phyloP scores from a whole-genome alignment of 2,329 filamentous ascomycete species.

The Alternaria triticina region DNA sequence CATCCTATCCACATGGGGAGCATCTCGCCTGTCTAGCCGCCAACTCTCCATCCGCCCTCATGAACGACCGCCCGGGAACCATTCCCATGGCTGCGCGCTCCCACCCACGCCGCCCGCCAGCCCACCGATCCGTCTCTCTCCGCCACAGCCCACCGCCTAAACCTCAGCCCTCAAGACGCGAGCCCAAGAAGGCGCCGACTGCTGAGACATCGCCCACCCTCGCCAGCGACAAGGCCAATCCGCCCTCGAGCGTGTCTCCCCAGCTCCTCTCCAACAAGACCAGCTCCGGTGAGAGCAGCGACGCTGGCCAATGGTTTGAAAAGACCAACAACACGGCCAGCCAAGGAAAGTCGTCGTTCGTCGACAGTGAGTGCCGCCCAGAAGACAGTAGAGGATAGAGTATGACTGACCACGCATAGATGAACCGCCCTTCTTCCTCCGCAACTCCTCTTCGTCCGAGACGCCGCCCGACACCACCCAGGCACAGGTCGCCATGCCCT shows the following conservation, averaged over 20 bases:
- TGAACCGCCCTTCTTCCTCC: constrained; percentile 54
- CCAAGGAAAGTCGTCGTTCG: constrained; percentile 46
- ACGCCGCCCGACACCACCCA: constrained; percentile 47
- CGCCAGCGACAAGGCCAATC: constrained; percentile 47
- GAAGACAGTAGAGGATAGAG: background rate
- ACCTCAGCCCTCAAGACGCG: background rate
- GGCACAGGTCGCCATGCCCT: constrained; percentile 29
- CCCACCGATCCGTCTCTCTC: constrained; percentile 56
- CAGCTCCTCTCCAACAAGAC: constrained; percentile 42
- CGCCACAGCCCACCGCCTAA: constrained; percentile 46
- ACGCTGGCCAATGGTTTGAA: constrained; percentile 60
- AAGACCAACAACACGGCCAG: constrained; percentile 57
- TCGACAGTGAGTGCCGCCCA: constrained; percentile 48
- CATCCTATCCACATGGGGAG: constrained; percentile 22
- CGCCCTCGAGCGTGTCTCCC: constrained; percentile 51
- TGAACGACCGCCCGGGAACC: constrained; percentile 32
- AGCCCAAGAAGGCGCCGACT: constrained; percentile 13
- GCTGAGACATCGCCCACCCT: constrained; percentile 32
- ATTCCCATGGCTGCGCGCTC: constrained; percentile 13
- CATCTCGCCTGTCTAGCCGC: constrained; percentile 17
- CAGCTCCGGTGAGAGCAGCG: constrained; percentile 59
- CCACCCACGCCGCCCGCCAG: constrained; percentile 53
- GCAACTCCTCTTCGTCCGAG: constrained; percentile 53
- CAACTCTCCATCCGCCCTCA: constrained; percentile 12
- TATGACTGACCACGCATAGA: constrained; percentile 33